phyloP scores from a whole-genome alignment of 345 rosid species.

The Pseudoturritis turrita region DNA sequence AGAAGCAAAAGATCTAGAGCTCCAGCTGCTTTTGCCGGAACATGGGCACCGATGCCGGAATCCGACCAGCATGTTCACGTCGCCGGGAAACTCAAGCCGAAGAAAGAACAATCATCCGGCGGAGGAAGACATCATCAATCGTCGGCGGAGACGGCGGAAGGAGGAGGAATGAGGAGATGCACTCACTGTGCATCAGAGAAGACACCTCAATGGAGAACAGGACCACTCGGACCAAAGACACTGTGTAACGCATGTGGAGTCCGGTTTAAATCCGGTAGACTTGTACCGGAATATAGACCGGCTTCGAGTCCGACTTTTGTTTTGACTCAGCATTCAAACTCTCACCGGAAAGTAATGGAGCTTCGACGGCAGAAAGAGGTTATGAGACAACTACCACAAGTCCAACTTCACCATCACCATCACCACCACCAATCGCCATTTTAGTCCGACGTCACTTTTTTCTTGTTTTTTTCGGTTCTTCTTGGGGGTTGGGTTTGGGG shows the following conservation, averaged over 20 bases:
- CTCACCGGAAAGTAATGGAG: conserved; percentile 84
- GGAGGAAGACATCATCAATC: conserved; percentile 27
- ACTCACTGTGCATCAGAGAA: conserved; percentile 79
- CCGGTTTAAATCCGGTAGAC: conserved; percentile 74
- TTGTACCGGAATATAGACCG: conserved; percentile 81
- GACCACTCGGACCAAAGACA: conserved; percentile 78
- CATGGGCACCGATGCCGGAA: conserved; percentile 32
- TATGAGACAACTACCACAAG: conserved; percentile 29
- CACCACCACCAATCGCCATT: conserved; percentile 27
- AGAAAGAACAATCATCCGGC: conserved; percentile 28
- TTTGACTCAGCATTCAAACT: conserved; percentile 73
- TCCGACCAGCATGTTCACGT: conserved; percentile 7
- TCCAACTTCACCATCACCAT: conserved; percentile 36
- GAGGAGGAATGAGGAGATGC: conserved; percentile 46
- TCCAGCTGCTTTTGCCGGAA: conserved; percentile 16
- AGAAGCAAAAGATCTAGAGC: conserved; percentile 54
- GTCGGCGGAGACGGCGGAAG: conserved; percentile 17
- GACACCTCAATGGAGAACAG: conserved; percentile 88
- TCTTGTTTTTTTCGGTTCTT: background rate
- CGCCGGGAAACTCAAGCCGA: conserved; percentile 28
- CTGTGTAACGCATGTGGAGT: conserved; percentile 79
- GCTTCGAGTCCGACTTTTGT: conserved; percentile 80
- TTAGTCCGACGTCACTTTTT: conserved; percentile 16
- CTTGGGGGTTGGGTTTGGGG: conserved; percentile 19
- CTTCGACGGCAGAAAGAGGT: conserved; percentile 69